Evolutionary conservation across 2,329 filamentous ascomycete species (phyloP), one percentile per base, ranked within the genome.

Genomic region (Fusarium domesticum): DNA sequence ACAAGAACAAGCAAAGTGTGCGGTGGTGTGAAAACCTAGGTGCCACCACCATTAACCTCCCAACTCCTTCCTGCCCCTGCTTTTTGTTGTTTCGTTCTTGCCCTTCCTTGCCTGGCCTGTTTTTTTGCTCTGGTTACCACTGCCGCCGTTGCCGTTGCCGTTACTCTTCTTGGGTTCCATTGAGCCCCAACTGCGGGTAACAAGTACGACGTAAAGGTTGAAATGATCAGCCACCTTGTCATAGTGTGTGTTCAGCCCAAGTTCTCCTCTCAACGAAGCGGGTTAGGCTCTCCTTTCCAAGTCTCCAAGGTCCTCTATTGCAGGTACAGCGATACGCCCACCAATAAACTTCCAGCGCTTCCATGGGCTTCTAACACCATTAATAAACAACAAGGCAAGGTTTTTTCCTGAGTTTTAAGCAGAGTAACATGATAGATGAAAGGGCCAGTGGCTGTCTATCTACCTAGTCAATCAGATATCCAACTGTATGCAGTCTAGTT

Each of bases 221-320:
- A 59, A 59, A 59, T 57, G 49, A 53, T 55, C 33, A 52, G 57
- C 51, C 57, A 58, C 57, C 57, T 56, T 59, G 57, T 45, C 43
- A 51, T 40, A 47, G 39, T 25, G 38, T 38, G 37, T 47, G 56
- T 53, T 50, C 42, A 38, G 38, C 39, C 47, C 33, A 31, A 17
- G 15, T 28, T 32, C 28, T 49, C 47, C 33, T 49, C 48, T 40
- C 34, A 43, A 36, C 18, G 43, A 30, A n/a, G n/a, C n/a, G n/a
- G n/a, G n/a, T n/a, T n/a, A n/a, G 39, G 20, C 37, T 35, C 35
- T 34, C 35, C 37, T 45, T 44, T 34, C 25, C 28, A 20, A 23
- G 20, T 23, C 35, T 42, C 38, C 45, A 36, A 23, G 16, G 12
- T n/a, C 36, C 34, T 23, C 18, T 50, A 35, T 48, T 59, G 54